phyloP scores from a whole-genome alignment of 306 rosid genomes.

The Boehmeria nivea region DNA sequence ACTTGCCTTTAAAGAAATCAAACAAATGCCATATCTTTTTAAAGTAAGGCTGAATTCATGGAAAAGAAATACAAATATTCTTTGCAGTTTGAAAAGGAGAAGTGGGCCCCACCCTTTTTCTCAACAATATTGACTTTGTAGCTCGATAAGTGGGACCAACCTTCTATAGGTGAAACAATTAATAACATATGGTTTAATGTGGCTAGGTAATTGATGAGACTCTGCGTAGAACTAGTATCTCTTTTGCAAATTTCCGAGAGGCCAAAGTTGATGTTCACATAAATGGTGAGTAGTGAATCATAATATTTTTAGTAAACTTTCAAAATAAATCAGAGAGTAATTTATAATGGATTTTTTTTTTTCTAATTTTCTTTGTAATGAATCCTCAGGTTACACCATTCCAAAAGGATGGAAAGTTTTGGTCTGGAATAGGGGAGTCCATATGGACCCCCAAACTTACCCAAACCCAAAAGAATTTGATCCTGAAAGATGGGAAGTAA shows the following conservation, averaged over 20 bases:
- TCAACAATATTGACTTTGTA: no score
- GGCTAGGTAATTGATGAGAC: constrained; percentile 58
- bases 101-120: no score
- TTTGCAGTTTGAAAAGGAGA: no score
- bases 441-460: constrained; percentile 59
- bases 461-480: constrained; percentile 42
- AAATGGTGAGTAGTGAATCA: no score
- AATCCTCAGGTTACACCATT: constrained; percentile 43
- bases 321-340: no score
- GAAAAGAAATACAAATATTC: background rate
- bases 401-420: constrained; percentile 71
- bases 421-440: constrained; percentile 66
- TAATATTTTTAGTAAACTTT: no score
- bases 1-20: constrained; percentile 23
- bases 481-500: constrained; percentile 65
- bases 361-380: background rate
- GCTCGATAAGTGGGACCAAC: no score
- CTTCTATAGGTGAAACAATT: no score
- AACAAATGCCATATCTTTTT: constrained; percentile 28
- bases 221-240: constrained; percentile 44
- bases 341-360: no score
- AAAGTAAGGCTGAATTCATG: constrained; percentile 17
- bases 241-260: constrained; percentile 46
- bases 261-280: constrained; percentile 53
- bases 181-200: no score